Evolutionary conservation across 768 basidiomycete species (phyloP), one percentile per base, ranked within the genome.

Genomic region (Russula brevipes): DNA sequence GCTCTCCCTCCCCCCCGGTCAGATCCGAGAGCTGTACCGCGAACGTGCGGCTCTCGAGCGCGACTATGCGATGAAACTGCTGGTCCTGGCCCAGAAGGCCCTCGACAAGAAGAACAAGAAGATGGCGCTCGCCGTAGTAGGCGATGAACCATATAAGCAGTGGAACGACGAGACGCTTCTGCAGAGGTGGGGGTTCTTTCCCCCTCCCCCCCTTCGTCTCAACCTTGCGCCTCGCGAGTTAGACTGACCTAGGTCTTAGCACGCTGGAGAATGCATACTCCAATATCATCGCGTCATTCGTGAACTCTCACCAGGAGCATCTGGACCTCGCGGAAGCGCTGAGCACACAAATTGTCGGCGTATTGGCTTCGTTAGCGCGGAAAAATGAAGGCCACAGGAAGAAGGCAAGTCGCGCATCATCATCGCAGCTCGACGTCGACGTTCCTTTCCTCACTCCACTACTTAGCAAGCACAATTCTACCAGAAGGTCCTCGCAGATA

Each of bases 61-160:
- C 56, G 91, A 94, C 71, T 93, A 91, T 71, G 88, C 89, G 0
- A 71, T 74, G 31, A 91, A 88, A 71, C 77, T 94, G 10, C 85
- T 87, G 69, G 73, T 77, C 16, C 73, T 94, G 38, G 79, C 80
- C 8, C 85, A 81, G 72, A 91, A 85, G 70, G 85, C 85, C 1
- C 74, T 77, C 10, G 91, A 93, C 49, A 89, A 85, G 80, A 89
- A 87, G 73, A 75, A 73, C 50, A 89, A 82, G 73, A 78, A 78
- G 60, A 81, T 82, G 61, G 70, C 76, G 0, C 70, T 74, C 9
- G 75, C 87, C 30, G 82, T 88, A 8, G 73, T 91, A 10, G 91
- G 90, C 41, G 80, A 79, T 31, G 85, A 84, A 51, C 88, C 89
- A 8, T 82, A 83, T 17, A 88, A 87, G 69, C 71, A 78, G 5